Base-by-base conservation (phyloP, 345 rosid species). In the Eucalyptus marginata region DNA sequence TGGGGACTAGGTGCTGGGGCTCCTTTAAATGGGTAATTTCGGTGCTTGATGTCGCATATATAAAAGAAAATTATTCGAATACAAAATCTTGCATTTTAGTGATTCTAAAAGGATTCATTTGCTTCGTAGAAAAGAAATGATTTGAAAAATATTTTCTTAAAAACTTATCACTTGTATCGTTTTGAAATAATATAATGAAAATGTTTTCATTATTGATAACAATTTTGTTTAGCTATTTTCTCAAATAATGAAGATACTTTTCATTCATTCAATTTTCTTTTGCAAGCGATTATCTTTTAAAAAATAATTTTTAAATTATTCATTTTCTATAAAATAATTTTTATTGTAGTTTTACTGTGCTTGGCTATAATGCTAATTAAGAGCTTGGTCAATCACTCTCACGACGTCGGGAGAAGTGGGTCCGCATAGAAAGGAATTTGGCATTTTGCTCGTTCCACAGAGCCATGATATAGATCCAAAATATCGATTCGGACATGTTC, bases 121-220 rank as follows among this genome's bases (percentile, higher is more conserved):
- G 3, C 5, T 56, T 56, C 1, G 1, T 3, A 2, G 0, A 8
- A 22, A 24, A 56, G 9, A 7, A 56, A 24, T 56, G 2, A 4
- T 56, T 56, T 24, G 2, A 54, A 54, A 10, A 49, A 13, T 49
- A 49, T 49, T 49, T 49, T 36, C 51, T 14, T 49, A 49, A 49
- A 49, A 14, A 49, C 51, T 14, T 14, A 49, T 49, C 51, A 49
- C 7, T 49, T 49, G 1, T 13, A 49, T 49, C 3, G 7, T 49
- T 50, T 49, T 49, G 50, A 49, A 54, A 20, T 8, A 3, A 14
- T 49, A 49, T 49, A 49, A 49, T 49, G 5, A 20, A 3, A 54
- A 54, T 22, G 3, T 10, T 24, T 58, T 9, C 64, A 10, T 25
- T 58, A 49, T 25, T 5, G 64, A 58, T 10, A 58, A 24, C 3